Evolutionary conservation across 176 grass and related monocot species (phyloP).

Genomic region (Oryza punctata): DNA sequence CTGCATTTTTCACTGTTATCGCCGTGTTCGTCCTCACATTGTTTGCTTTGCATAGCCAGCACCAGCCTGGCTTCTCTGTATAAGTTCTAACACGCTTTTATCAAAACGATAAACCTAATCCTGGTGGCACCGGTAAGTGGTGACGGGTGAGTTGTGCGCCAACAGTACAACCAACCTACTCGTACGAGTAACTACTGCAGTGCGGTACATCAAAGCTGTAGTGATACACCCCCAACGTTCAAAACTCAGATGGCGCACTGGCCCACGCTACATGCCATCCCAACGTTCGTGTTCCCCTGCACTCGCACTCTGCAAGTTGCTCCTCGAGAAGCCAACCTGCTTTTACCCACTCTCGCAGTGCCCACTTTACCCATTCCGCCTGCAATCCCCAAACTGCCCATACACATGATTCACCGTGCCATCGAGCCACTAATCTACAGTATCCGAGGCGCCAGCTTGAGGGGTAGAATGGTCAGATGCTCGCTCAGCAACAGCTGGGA

Average conservation of each 20-base stretch:
- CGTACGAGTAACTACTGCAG: background rate
- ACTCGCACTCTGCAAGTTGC: background rate
- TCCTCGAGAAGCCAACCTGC: constrained; percentile 64
- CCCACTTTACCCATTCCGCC: constrained; percentile 29
- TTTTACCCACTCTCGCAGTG: constrained; percentile 47
- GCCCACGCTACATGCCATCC: background rate
- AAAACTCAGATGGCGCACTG: background rate
- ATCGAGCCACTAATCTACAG: background rate
- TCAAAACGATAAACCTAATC: background rate
- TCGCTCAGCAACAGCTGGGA: constrained; percentile 50
- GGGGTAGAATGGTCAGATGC: constrained; percentile 32
- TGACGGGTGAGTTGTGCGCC: background rate
- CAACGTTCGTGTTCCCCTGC: constrained; percentile 53
- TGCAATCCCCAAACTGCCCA: constrained; percentile 37
- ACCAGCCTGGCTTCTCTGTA: background rate
- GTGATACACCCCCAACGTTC: constrained; percentile 17
- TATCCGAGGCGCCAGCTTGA: background rate
- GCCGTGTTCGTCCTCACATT: background rate
- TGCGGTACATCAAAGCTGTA: background rate
- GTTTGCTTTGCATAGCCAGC: background rate
- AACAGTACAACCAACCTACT: background rate
- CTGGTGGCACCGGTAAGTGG: constrained; percentile 8
- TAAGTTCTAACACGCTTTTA: background rate
- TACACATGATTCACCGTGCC: background rate
- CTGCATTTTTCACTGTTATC: background rate